phyloP scores from a whole-genome alignment of 805 yeast species.

The baker's yeast (Saccharomyces cerevisiae) region DNA sequence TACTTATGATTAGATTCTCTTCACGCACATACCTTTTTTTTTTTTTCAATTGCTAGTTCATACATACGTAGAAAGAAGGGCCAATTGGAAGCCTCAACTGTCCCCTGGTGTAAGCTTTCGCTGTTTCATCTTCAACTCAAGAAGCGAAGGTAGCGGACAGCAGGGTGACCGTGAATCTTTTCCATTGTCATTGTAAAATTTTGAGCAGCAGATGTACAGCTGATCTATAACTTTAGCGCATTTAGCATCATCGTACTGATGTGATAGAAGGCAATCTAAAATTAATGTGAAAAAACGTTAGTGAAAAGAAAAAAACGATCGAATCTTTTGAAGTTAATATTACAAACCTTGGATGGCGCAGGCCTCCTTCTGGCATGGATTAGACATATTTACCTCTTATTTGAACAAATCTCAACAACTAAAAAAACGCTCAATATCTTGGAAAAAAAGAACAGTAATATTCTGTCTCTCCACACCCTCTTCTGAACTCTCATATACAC shows the following conservation, averaged over 20 bases:
- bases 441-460: not conserved
- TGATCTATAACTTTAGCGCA: slow-evolving; percentile 64
- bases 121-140: slow-evolving; percentile 59
- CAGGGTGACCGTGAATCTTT: slow-evolving; percentile 55
- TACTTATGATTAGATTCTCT: slow-evolving; percentile 21
- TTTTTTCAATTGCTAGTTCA: not conserved
- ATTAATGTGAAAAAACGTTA: not conserved
- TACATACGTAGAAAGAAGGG: not conserved
- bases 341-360: slow-evolving; percentile 67
- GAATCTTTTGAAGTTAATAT: not conserved
- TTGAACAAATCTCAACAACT: not conserved
- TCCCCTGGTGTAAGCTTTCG: slow-evolving; percentile 28
- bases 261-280: slow-evolving; percentile 53
- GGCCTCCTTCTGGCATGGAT: slow-evolving; percentile 68
- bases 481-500: not conserved
- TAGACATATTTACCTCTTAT: slow-evolving; percentile 6
- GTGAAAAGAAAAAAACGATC: not conserved
- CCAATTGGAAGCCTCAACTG: not conserved
- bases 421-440: not conserved
- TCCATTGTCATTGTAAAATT: slow-evolving; percentile 56
- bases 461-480: not conserved
- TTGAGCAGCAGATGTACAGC: slow-evolving; percentile 66
- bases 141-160: slow-evolving; percentile 64
- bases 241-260: slow-evolving; percentile 61
- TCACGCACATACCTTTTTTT: slow-evolving; percentile 8